Base-by-base conservation (phyloP, 148 eudicot genomes). In the Pouteria glomerata region DNA sequence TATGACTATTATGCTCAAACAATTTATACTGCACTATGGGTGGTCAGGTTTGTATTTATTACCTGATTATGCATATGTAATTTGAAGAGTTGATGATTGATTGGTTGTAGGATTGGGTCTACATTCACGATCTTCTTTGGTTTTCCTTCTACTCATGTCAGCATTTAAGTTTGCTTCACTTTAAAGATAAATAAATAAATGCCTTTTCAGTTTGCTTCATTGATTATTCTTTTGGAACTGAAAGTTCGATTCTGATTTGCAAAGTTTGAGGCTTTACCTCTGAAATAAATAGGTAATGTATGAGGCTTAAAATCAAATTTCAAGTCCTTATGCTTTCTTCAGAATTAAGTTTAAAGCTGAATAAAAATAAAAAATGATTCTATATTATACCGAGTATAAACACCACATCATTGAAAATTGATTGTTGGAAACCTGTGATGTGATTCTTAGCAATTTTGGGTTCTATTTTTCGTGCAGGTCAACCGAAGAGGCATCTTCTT, bases 401-500 rank as follows among this genome's bases (percentile, higher is more conserved):
- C 3, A 44, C 33, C n/a, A 51, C 24, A 39, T 23, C 10, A 12
- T 26, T 35, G 34, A 53, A 69, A 55, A 53, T 18, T 55, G 72
- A 34, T 24, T 37, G 16, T 37, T 45, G 21, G 31, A 45, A 64
- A 64, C 29, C 14, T n/a, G 68, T 19, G 2, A 27, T 13, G 37
- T 63, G 33, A 33, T 57, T 47, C 52, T 33, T 74, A 8, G 26
- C 12, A 24, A 4, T 47, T 37, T 48, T 1, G 27, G 34, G 6
- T 73, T 74, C 48, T 68, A 15, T 56, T 57, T 21, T 71, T 30
- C 13, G 60, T 19, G 75, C 85, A 86, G 90, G 90, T 41, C 90
- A 86, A 73, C 90, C 90, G 45, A 86, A 86, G 77, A 77, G 87
- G 70, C 87, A 83, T 79, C 85, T 84, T 44, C 81, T 84, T 29